Percentiles rank a stretch among this genome's conserved stretches.
phyloP scores from a whole-genome alignment of 2,329 filamentous ascomycete genomes.

The Sporothrix euskadiensis region DNA sequence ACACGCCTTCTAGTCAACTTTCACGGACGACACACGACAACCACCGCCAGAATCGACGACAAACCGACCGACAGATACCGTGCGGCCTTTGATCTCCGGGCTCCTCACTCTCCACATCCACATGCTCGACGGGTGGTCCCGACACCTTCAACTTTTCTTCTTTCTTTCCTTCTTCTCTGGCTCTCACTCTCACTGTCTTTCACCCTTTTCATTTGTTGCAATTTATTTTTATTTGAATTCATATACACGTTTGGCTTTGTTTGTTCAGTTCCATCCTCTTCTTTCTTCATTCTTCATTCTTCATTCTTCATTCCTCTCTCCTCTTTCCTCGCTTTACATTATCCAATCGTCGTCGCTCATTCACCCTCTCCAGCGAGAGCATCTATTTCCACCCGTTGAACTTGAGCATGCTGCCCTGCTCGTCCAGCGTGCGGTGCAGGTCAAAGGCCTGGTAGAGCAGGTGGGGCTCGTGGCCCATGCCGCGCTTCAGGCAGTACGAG shows the following conservation, averaged over 20 bases:
- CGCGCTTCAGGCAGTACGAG: slow-evolving; percentile 80
- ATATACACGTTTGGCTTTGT: slow-evolving; percentile 16
- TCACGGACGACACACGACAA: no score
- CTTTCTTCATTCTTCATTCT: background rate
- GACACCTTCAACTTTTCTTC: no score
- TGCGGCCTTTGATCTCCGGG: background rate
- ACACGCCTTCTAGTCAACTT: no score
- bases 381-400: slow-evolving; percentile 50
- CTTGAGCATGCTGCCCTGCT: slow-evolving; percentile 85
- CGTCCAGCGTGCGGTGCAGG: slow-evolving; percentile 79
- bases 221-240: background rate
- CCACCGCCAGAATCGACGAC: no score
- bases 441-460: slow-evolving; percentile 83
- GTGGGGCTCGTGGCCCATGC: slow-evolving; percentile 88
- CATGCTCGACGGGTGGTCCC: no score
- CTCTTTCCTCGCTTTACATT: background rate
- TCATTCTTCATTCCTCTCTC: background rate
- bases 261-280: background rate
- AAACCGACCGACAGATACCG: no score
- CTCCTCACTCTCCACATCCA: background rate
- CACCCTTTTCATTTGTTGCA: background rate
- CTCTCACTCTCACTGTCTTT: background rate
- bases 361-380: background rate
- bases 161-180: background rate
- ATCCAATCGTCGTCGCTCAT: slow-evolving; percentile 2